These are phyloP conservation scores for Neurospora sp. DNA, from an alignment of 495 filamentous ascomycete species.

Conservation along the genomic window DNA sequence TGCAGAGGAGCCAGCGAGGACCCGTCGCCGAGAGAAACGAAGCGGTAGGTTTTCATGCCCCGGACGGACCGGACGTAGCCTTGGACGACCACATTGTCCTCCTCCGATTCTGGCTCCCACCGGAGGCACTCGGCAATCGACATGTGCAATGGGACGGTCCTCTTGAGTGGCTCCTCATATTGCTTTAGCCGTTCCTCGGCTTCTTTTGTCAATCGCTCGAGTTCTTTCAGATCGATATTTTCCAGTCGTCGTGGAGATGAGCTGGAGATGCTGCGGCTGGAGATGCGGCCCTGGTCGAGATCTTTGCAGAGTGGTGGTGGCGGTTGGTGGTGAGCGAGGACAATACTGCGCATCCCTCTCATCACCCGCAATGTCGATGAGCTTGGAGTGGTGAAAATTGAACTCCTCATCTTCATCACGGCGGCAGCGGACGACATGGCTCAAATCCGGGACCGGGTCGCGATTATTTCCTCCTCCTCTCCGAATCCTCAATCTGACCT, in stretches of 20 bases:
- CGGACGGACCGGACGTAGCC: constrained; percentile 80
- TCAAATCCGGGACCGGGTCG: background rate
- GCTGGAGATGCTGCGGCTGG: background rate
- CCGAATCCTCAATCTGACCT: background rate
- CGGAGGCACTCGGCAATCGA: constrained; percentile 21
- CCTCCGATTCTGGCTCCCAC: constrained; percentile 18
- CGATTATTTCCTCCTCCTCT: background rate
- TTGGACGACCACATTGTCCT: constrained; percentile 41
- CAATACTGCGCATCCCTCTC: background rate
- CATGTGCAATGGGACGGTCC: background rate
- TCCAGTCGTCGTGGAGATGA: background rate
- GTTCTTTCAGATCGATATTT: background rate
- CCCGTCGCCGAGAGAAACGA: constrained; percentile 81
- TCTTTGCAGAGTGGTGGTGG: background rate
- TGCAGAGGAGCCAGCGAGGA: constrained; percentile 72
- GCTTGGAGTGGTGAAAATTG: background rate
- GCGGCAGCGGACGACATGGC: background rate
- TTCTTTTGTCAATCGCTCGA: background rate
- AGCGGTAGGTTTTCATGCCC: constrained; percentile 72
- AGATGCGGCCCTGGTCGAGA: background rate
- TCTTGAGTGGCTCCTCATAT: background rate
- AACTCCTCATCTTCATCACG: background rate
- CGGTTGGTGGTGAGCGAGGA: background rate
- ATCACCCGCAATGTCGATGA: background rate
- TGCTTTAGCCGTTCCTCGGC: background rate